These are phyloP conservation scores for Erythrophleum fordii DNA, from an alignment of 306 rosid species.

Conservation along the genomic window DNA sequence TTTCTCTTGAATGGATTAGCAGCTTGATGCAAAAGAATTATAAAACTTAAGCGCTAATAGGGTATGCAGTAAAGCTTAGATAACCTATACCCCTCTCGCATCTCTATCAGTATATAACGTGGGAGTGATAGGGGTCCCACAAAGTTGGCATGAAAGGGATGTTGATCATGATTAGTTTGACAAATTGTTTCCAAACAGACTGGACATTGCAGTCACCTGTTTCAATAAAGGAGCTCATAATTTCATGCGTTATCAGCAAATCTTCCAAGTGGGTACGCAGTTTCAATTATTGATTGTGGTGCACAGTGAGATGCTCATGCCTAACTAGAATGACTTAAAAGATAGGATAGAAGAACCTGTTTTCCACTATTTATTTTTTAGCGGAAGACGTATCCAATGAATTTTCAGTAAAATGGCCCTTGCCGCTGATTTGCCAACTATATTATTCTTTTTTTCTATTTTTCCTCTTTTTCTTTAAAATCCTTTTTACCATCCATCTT, in stretches of 20 bases:
- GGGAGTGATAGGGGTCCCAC: background rate
- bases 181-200: background rate
- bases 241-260: background rate
- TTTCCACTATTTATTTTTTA: background rate
- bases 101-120: background rate
- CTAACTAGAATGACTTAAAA: background rate
- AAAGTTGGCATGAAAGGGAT: background rate
- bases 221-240: background rate
- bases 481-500: background rate
- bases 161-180: background rate
- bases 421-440: conserved; percentile 4
- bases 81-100: background rate
- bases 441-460: background rate
- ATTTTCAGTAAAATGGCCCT: background rate
- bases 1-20: background rate
- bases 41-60: background rate
- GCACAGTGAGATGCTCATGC: background rate
- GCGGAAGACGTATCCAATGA: background rate
- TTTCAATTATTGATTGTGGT: background rate
- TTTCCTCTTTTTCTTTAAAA: background rate
- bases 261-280: background rate
- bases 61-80: background rate
- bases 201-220: background rate
- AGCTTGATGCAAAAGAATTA: background rate
- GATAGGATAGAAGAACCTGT: background rate